Evolutionary conservation across 1,139 yeast genomes (phyloP).

Genomic region (Yamadazyma spencermartinsiae): DNA sequence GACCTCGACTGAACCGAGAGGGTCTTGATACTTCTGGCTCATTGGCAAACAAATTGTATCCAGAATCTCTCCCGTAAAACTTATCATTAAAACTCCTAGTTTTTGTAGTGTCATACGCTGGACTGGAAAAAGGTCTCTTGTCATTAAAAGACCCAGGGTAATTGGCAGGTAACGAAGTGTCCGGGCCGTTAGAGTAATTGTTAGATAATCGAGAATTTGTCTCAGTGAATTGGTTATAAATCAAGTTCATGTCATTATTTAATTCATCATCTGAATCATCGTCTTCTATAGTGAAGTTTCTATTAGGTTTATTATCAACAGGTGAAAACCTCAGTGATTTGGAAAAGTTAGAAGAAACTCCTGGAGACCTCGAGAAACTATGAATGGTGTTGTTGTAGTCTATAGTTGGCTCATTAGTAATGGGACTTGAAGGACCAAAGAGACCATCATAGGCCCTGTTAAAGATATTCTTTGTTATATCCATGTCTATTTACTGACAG

Average conservation of each 20-base stretch:
- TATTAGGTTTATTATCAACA: too few relatives aligned
- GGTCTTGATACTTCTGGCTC: neutral
- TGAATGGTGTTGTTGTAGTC: constrained; percentile 34
- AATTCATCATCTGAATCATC: constrained; percentile 31
- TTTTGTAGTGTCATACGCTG: neutral
- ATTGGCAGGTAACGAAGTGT: constrained; percentile 14
- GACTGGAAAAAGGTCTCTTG: neutral
- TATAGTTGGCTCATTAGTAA: constrained; percentile 39
- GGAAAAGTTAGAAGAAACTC: too few relatives aligned
- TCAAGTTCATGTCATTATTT: constrained; percentile 16
- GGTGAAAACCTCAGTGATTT: too few relatives aligned
- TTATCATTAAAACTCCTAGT: neutral
- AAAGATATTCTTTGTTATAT: constrained; percentile 7
- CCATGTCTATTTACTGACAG: constrained; percentile 2
- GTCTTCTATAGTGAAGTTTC: neutral
- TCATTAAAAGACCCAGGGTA: constrained; percentile 25
- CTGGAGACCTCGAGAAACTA: too few relatives aligned
- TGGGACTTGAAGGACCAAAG: constrained; percentile 21
- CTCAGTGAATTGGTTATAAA: constrained; percentile 14
- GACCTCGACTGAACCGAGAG: neutral
- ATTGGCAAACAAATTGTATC: constrained; percentile 1
- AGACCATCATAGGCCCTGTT: constrained; percentile 11
- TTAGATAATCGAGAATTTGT: constrained; percentile 11
- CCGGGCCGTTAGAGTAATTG: neutral
- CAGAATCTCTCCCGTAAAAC: constrained; percentile 1